Evolutionary conservation across 2,329 filamentous ascomycete genomes (phyloP).

Genomic region (Mariannaea sp.): DNA sequence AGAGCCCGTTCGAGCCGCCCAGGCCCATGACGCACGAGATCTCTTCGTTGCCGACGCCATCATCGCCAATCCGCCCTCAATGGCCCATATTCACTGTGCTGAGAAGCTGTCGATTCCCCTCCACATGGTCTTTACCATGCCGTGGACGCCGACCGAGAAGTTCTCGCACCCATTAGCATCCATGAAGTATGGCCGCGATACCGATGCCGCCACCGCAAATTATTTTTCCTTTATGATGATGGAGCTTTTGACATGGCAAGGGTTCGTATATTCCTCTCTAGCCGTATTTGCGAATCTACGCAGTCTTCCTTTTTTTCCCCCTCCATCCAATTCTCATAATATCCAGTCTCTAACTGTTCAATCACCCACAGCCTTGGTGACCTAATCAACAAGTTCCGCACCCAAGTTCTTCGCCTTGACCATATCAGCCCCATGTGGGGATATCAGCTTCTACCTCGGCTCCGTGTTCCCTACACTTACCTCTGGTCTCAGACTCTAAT

Average conservation of each 20-base stretch:
- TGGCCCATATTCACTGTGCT: constrained; percentile 58
- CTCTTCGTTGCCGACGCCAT: constrained; percentile 60
- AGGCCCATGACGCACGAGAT: constrained; percentile 33
- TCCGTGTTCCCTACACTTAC: constrained; percentile 71
- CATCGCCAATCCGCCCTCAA: constrained; percentile 58
- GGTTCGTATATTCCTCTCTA: constrained; percentile 40
- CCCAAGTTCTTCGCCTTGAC: constrained; percentile 65
- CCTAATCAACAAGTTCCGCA: constrained; percentile 71
- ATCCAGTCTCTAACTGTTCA: no score
- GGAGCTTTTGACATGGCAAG: constrained; percentile 77
- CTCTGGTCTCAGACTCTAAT: constrained; percentile 71
- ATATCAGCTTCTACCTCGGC: constrained; percentile 64
- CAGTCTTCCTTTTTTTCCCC: no score
- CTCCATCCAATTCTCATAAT: no score
- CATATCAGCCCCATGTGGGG: constrained; percentile 69
- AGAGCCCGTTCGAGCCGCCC: constrained; percentile 34
- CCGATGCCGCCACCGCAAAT: constrained; percentile 32
- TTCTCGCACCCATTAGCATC: constrained; percentile 46
- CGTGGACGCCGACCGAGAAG: constrained; percentile 65
- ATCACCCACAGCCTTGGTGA: constrained; percentile 60
- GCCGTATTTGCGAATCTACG: background rate
- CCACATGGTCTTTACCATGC: constrained; percentile 66
- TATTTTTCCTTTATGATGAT: constrained; percentile 53
- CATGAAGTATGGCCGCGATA: constrained; percentile 33
- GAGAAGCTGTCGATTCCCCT: constrained; percentile 54